Percentiles rank a stretch among this genome's conserved stretches.
Evolutionary conservation across 2,329 filamentous ascomycete species (phyloP).

Genomic region (Penicillium sp.): DNA sequence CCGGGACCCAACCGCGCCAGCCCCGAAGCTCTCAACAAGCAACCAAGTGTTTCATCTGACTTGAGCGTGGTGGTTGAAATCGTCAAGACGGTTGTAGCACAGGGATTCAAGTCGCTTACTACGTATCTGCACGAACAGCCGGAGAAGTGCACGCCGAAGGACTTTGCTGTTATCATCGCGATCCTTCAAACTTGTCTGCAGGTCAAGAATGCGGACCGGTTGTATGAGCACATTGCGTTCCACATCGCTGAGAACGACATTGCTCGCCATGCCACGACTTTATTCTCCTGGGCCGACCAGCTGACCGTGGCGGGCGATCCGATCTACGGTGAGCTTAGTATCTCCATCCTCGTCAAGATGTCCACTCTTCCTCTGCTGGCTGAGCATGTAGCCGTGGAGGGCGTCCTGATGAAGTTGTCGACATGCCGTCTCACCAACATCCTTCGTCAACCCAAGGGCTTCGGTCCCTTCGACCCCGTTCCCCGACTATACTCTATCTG

Average conservation of each 20-base stretch:
- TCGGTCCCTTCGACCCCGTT: conserved; percentile 77
- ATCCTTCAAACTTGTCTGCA: conserved; percentile 83
- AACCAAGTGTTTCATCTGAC: conserved; percentile 46
- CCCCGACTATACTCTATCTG: conserved; percentile 85
- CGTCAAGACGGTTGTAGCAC: conserved; percentile 75
- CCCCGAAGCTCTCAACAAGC: conserved; percentile 41
- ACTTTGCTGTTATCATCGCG: conserved; percentile 84
- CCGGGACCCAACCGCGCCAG: conserved; percentile 39
- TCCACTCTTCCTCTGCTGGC: conserved; percentile 80
- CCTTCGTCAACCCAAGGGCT: conserved; percentile 68
- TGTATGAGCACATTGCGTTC: conserved; percentile 70
- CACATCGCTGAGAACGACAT: conserved; percentile 69
- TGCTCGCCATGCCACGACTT: conserved; percentile 77
- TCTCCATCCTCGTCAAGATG: conserved; percentile 85
- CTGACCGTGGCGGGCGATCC: conserved; percentile 79
- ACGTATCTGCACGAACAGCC: conserved; percentile 78
- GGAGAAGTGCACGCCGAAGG: conserved; percentile 68
- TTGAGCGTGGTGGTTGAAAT: conserved; percentile 74
- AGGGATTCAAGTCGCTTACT: conserved; percentile 80
- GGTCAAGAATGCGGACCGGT: conserved; percentile 74
- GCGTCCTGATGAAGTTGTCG: conserved; percentile 76
- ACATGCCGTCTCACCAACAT: conserved; percentile 78
- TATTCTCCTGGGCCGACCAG: conserved; percentile 93
- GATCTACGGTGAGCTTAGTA: conserved; percentile 88
- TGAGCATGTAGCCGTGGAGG: conserved; percentile 87